phyloP scores from a whole-genome alignment of 2,329 filamentous ascomycete species.

The Colletotrichum lentis region DNA sequence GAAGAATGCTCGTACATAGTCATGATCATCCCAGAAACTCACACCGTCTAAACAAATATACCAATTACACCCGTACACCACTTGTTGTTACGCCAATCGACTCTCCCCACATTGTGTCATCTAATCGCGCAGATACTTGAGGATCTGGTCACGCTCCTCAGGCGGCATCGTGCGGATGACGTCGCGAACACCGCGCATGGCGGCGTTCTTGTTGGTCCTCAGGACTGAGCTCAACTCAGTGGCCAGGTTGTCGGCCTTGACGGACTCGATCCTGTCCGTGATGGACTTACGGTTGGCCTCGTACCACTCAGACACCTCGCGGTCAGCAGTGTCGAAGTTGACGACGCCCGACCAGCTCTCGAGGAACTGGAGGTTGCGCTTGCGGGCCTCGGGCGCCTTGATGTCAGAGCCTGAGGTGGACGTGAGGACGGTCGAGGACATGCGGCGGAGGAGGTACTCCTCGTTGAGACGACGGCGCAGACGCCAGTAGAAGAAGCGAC shows the following conservation, averaged over 20 bases:
- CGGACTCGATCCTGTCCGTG: constrained; percentile 80
- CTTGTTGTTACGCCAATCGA: constrained; percentile 10
- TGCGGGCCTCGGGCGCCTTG: constrained; percentile 64
- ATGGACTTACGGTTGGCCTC: constrained; percentile 90
- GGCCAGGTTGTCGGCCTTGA: constrained; percentile 76
- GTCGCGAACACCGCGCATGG: constrained; percentile 85
- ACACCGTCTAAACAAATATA: constrained; percentile 5
- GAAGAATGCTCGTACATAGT: constrained; percentile 35
- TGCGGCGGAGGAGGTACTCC: constrained; percentile 94
- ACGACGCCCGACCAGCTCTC: constrained; percentile 83
- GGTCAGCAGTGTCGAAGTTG: constrained; percentile 81
- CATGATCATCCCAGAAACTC: constrained; percentile 32
- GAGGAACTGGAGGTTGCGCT: constrained; percentile 76
- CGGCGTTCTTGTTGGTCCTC: constrained; percentile 66
- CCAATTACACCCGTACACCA: constrained; percentile 19
- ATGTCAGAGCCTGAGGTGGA: constrained; percentile 50
- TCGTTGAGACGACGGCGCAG: constrained; percentile 95
- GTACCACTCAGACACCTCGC: constrained; percentile 90
- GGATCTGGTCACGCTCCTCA: constrained; percentile 84
- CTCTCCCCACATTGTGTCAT: not conserved
- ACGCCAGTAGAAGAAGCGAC: constrained; percentile 99
- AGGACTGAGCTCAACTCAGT: constrained; percentile 57
- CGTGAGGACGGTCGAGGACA: constrained; percentile 59
- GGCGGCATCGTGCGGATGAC: constrained; percentile 87
- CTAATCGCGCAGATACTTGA: constrained; percentile 65